phyloP scores from a whole-genome alignment of 108 stramenopile genomes.

The Stephanodiscus triporus region DNA sequence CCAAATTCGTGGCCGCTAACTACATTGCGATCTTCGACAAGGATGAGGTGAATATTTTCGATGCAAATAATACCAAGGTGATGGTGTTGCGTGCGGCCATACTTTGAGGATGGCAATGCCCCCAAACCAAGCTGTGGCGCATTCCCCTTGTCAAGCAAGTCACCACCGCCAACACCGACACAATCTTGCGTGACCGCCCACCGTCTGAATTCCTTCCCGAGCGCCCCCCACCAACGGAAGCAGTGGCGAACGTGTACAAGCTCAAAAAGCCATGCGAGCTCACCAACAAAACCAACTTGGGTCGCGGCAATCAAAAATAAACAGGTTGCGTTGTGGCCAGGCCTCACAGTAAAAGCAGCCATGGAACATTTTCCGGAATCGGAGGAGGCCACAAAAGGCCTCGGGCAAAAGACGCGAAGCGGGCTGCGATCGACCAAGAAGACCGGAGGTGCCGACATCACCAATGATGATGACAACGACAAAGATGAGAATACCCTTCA shows the following conservation, averaged over 20 bases:
- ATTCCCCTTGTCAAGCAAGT: not conserved
- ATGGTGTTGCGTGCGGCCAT: not conserved
- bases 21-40: not conserved
- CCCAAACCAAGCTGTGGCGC: not conserved
- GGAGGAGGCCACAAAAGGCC: constrained; percentile 12
- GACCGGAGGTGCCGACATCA: not conserved
- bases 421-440: constrained; percentile 19
- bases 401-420: not conserved
- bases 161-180: not conserved
- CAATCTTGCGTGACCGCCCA: too few species aligned
- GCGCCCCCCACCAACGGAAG: too few species aligned
- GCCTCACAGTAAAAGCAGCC: too few species aligned
- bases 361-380: constrained; percentile 22
- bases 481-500: not conserved
- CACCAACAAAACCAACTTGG: too few species aligned
- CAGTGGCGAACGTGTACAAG: too few species aligned
- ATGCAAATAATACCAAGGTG: too few species aligned
- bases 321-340: too few species aligned
- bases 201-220: too few species aligned
- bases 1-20: constrained; percentile 10
- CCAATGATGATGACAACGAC: not conserved
- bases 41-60: too few species aligned
- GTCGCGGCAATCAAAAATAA: too few species aligned
- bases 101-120: not conserved
- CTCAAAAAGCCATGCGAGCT: too few species aligned